These are phyloP conservation scores for Populus simonii DNA, from an alignment of 345 rosid genomes.

Conservation along the genomic window DNA sequence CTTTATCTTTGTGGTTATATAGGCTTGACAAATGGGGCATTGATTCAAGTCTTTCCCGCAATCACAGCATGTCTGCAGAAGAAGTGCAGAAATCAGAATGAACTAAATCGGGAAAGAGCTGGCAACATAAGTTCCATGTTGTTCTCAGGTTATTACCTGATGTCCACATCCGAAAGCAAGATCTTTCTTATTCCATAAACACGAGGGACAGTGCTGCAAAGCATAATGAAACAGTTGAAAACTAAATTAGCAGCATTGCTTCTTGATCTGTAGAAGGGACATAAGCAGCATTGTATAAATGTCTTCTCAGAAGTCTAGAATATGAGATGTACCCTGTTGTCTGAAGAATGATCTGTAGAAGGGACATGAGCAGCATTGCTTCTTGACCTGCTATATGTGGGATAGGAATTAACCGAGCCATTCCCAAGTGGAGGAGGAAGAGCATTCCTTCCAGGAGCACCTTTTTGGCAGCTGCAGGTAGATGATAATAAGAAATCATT, in stretches of 20 bases:
- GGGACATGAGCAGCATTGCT: slow-evolving; percentile 2
- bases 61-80: slow-evolving; percentile 38
- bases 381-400: background rate
- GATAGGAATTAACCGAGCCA: background rate
- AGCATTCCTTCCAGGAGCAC: slow-evolving; percentile 8
- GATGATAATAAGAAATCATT: no score
- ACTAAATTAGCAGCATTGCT: no score
- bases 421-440: slow-evolving; percentile 22
- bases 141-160: slow-evolving; percentile 25
- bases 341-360: background rate
- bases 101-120: background rate
- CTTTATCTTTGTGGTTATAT: slow-evolving; percentile 27
- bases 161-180: slow-evolving; percentile 45
- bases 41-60: slow-evolving; percentile 31
- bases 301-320: background rate
- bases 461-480: slow-evolving; percentile 14
- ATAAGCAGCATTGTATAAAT: background rate
- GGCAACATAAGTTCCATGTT: background rate
- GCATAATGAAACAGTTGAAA: background rate
- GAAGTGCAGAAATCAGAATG: background rate
- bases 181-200: slow-evolving; percentile 33
- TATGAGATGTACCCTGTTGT: slow-evolving; percentile 2
- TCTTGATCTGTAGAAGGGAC: no score
- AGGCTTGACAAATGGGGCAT: slow-evolving; percentile 36
- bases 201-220: slow-evolving; percentile 30